These are phyloP conservation scores for Magnusiomyces magnusii DNA, from an alignment of 1,139 yeast genomes.

Conservation along the genomic window DNA sequence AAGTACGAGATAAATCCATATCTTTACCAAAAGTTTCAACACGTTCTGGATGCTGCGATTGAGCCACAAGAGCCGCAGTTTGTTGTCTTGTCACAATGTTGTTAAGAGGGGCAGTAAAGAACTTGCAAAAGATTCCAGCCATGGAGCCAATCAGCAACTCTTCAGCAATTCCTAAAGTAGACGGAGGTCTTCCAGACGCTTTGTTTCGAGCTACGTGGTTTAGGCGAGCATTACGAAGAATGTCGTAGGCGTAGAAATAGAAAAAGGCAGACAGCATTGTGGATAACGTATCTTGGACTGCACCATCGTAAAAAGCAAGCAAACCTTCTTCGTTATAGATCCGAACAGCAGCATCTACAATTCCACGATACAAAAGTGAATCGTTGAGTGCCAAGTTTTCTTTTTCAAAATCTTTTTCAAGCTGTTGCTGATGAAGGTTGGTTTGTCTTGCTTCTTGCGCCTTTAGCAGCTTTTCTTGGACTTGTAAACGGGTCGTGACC, in stretches of 20 bases:
- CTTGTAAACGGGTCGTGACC: slow-evolving; percentile 65
- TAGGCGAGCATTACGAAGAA: slow-evolving; percentile 79
- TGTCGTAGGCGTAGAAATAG: slow-evolving; percentile 68
- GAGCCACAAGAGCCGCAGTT: slow-evolving; percentile 21
- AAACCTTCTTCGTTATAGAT: slow-evolving; percentile 52
- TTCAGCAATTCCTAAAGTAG: slow-evolving; percentile 85
- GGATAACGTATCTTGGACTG: slow-evolving; percentile 29
- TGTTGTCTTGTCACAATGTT: slow-evolving; percentile 33
- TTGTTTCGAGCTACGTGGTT: slow-evolving; percentile 76
- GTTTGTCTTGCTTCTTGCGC: neutral
- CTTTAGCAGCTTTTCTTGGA: slow-evolving; percentile 38
- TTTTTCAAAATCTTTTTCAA: neutral
- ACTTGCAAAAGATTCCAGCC: slow-evolving; percentile 42
- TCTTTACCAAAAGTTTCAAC: neutral
- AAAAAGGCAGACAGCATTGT: slow-evolving; percentile 31
- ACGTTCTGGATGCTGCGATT: slow-evolving; percentile 4
- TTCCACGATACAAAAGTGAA: slow-evolving; percentile 39
- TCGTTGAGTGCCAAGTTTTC: slow-evolving; percentile 18
- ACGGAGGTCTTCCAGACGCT: slow-evolving; percentile 53
- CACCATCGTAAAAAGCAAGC: slow-evolving; percentile 62
- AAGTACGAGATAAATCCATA: neutral
- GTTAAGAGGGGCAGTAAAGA: slow-evolving; percentile 30
- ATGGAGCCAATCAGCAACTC: slow-evolving; percentile 83
- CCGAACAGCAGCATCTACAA: slow-evolving; percentile 51
- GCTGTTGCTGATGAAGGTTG: neutral